phyloP scores from a whole-genome alignment of 2,329 filamentous ascomycete genomes.

The Talaromyces sp. region DNA sequence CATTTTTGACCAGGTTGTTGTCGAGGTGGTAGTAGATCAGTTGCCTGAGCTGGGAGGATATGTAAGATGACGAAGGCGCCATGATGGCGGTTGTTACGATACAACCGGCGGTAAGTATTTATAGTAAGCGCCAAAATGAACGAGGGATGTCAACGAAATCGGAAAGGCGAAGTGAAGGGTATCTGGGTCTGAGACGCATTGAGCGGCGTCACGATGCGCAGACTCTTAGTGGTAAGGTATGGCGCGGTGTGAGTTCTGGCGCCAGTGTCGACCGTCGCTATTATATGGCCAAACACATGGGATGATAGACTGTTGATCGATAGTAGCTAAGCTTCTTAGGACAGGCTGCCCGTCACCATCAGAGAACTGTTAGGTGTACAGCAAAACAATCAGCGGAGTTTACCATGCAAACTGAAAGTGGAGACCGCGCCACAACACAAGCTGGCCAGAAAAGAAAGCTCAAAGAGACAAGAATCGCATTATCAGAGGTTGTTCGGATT shows the following conservation, averaged over 20 bases:
- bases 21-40: constrained; percentile 75
- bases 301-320: not conserved
- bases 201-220: constrained; percentile 8
- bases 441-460: constrained; percentile 6
- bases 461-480: constrained; percentile 12
- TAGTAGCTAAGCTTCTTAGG: not conserved
- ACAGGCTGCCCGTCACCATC: not conserved
- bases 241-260: not conserved
- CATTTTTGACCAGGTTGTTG: constrained; percentile 83
- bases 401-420: constrained; percentile 14
- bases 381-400: constrained; percentile 13
- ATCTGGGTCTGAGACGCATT: constrained; percentile 11
- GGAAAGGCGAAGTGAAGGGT: constrained; percentile 4
- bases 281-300: not conserved
- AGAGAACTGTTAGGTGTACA: not conserved
- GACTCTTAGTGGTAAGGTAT: not conserved
- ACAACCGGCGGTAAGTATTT: not conserved
- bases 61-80: constrained; percentile 54
- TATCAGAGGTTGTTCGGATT: not conserved
- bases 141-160: not conserved
- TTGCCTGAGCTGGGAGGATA: constrained; percentile 60
- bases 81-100: constrained; percentile 38
- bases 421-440: constrained; percentile 15
- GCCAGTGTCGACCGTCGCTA: not conserved
- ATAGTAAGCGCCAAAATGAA: not conserved